A percentile compares a stretch with the other conserved stretches of the same genome.
Evolutionary conservation across 495 filamentous ascomycete species (phyloP).

Genomic region (Hyphodiscus hymeniophilus): DNA sequence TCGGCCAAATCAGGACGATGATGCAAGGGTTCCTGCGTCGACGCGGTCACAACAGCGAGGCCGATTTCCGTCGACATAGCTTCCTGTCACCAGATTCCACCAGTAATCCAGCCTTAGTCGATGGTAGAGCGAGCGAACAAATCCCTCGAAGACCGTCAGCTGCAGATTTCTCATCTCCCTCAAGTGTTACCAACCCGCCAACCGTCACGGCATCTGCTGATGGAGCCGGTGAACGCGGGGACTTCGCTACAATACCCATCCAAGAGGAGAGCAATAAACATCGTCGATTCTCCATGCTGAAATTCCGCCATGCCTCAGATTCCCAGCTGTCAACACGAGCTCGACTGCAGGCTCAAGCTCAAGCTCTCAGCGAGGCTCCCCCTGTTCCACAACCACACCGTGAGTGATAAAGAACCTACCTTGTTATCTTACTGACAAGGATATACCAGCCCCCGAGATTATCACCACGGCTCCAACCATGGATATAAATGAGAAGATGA

Average conservation of each 20-base stretch:
- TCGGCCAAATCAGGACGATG: slow-evolving; percentile 16
- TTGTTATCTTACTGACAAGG: slow-evolving; percentile 9
- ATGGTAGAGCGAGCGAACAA: slow-evolving; percentile 33
- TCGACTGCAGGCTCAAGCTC: slow-evolving; percentile 56
- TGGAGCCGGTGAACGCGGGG: slow-evolving; percentile 9
- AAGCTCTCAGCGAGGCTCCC: slow-evolving; percentile 46
- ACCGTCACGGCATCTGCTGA: slow-evolving; percentile 7
- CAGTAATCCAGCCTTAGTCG: slow-evolving; percentile 11
- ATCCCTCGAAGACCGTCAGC: slow-evolving; percentile 28
- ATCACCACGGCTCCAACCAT: slow-evolving; percentile 88
- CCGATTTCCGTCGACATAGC: slow-evolving; percentile 19
- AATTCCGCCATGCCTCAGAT: slow-evolving; percentile 88
- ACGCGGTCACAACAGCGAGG: slow-evolving; percentile 14
- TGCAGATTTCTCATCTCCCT: slow-evolving; percentile 20
- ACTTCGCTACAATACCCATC: slow-evolving; percentile 20
- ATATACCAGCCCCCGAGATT: slow-evolving; percentile 67
- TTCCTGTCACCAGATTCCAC: slow-evolving; percentile 11
- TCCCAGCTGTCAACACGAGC: slow-evolving; percentile 76
- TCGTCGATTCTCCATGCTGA: slow-evolving; percentile 82
- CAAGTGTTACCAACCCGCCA: neutral
- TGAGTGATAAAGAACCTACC: slow-evolving; percentile 34
- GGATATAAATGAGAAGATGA: slow-evolving; percentile 32
- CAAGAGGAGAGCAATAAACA: slow-evolving; percentile 41
- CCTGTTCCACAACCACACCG: slow-evolving; percentile 62
- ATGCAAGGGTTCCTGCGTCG: slow-evolving; percentile 19